Evolutionary conservation across 2,329 filamentous ascomycete species (phyloP), one percentile per base, ranked within the genome.

Genomic region (Elsinoe fawcettii): DNA sequence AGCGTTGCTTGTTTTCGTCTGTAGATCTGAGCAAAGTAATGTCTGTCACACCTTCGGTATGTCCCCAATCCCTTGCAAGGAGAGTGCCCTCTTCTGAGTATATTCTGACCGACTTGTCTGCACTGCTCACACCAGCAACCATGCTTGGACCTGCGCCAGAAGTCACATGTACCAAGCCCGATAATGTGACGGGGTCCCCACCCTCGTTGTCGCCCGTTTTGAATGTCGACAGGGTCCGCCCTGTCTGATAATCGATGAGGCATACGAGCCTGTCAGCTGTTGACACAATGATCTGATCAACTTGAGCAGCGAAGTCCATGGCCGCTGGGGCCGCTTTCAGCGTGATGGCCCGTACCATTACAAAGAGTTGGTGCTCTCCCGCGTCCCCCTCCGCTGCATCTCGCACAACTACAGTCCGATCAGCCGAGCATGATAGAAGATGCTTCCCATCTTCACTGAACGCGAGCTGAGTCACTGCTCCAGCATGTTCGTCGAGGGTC

Each of bases 31-130:
- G 58, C 55, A 96, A 73, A 3, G 87, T 81, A 16, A 95, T 83
- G 60, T 91, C 91, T 54, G 88, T 95, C 62, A 99, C 90, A 7
- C 91, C 87, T 67, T 96, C 91, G 0, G 91, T 96, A 64, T 99
- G 93, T 1, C 93, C 93, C 82, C 90, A 96, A 72, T 97, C 93
- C 39, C 90, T 84, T 53, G 90, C 87, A 25, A 97, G 74, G 58
- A 99, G 85, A 1, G 76, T 74, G 7, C 92, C 91, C 41, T 82
- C 84, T 60, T 86, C 84, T 63, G 96, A 88, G 66, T 99, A 99
- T 14, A 99, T 75, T 34, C 93, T 80, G 57, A 99, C 86, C 0
- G 93, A 97, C 69, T 97, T 99, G 71, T 99, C 93, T 0, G 89
- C 96, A 64, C 91, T 91, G 7, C 92, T 96, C 9, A 93, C 80